Evolutionary conservation across 2,329 filamentous ascomycete species (phyloP).

Genomic region (Rhinocladiella similis): DNA sequence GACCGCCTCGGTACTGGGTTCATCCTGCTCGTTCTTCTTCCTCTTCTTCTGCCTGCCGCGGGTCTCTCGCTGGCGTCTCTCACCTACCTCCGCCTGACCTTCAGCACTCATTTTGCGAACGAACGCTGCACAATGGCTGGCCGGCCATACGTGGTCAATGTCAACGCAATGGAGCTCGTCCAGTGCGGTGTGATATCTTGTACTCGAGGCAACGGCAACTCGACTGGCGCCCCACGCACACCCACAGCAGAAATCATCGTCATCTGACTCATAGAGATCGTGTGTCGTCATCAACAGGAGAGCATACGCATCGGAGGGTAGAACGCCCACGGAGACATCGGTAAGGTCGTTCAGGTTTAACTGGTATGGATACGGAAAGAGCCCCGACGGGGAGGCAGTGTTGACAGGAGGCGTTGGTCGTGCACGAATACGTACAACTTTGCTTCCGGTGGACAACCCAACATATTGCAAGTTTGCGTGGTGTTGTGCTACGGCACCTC

Average conservation of each 20-base stretch:
- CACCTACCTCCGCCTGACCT: conserved; percentile 7
- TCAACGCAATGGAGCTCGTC: conserved; percentile 43
- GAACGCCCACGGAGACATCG: conserved; percentile 54
- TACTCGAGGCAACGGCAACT: conserved; percentile 61
- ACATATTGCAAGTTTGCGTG: conserved; percentile 37
- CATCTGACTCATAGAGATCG: conserved; percentile 66
- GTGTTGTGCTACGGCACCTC: not conserved
- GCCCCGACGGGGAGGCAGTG: not conserved
- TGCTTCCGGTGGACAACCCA: conserved; percentile 44
- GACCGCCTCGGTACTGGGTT: too few species aligned
- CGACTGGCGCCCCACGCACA: conserved; percentile 65
- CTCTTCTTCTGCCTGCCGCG: too few species aligned
- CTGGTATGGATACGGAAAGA: conserved; percentile 39
- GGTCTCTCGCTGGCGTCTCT: conserved; percentile 8
- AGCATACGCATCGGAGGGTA: conserved; percentile 61
- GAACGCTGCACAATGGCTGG: conserved; percentile 59
- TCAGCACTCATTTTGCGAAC: conserved; percentile 42
- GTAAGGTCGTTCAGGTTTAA: conserved; percentile 63
- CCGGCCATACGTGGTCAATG: conserved; percentile 61
- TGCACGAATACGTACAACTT: conserved; percentile 52
- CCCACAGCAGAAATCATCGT: conserved; percentile 68
- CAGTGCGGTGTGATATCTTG: conserved; percentile 59
- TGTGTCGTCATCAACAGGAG: conserved; percentile 59
- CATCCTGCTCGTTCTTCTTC: too few species aligned
- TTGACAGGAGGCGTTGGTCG: conserved; percentile 48